phyloP scores from a whole-genome alignment of 495 filamentous ascomycete genomes.

The Penicillium macrosclerotiorum region DNA sequence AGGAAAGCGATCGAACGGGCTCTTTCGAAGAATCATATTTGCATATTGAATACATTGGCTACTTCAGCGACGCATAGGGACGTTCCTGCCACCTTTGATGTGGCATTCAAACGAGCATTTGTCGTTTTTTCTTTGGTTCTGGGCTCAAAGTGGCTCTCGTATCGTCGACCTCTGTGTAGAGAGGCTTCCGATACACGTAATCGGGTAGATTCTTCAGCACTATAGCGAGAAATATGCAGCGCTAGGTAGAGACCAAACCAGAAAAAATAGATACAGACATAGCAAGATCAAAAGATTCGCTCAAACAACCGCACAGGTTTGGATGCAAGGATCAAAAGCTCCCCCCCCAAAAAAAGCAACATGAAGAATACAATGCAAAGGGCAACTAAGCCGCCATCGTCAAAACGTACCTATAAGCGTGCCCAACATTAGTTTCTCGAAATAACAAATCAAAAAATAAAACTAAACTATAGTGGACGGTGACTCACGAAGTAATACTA shows the following conservation, averaged over 20 bases:
- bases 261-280: too few species aligned
- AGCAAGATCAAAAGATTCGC: constrained; percentile 2
- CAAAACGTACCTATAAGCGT: constrained; percentile 35
- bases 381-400: constrained; percentile 33
- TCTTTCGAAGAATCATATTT: background rate
- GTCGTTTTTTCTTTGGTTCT: background rate
- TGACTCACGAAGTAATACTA: constrained; percentile 73
- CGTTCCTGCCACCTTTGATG: too few species aligned
- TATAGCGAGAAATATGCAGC: too few species aligned
- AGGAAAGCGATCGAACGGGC: background rate
- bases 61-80: background rate
- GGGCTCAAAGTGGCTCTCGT: background rate
- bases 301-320: constrained; percentile 1
- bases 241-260: too few species aligned
- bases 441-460: background rate
- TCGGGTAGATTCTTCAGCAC: too few species aligned
- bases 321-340: background rate
- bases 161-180: too few species aligned
- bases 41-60: constrained; percentile 1
- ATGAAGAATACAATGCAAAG: background rate
- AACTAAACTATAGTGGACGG: background rate
- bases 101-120: background rate
- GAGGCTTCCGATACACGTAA: too few species aligned
- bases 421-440: constrained; percentile 3
- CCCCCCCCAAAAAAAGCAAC: too few species aligned